These are phyloP conservation scores for Cinnamomum micranthum DNA, from an alignment of 164 flowering plant species.

Conservation along the genomic window DNA sequence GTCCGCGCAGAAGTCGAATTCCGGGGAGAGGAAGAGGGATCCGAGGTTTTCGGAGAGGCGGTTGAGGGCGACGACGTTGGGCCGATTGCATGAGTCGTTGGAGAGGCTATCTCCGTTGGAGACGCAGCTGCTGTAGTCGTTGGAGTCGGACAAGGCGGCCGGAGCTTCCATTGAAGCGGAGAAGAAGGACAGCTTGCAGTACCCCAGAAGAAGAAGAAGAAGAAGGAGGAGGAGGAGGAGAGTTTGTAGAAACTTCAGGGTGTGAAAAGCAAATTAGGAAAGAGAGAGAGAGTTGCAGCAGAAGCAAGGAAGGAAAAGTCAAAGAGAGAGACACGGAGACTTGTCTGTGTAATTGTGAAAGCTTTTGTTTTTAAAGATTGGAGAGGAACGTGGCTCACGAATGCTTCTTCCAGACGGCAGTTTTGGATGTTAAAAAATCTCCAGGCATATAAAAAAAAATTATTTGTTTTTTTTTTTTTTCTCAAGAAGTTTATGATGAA, in stretches of 20 bases:
- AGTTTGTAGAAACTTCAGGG: neutral
- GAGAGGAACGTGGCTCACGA: no score
- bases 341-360: no score
- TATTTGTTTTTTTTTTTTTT: no score
- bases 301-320: neutral
- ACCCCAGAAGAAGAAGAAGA: slow-evolving; percentile 1
- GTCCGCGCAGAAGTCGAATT: slow-evolving; percentile 47
- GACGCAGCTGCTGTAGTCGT: slow-evolving; percentile 42
- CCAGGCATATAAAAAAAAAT: no score
- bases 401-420: no score
- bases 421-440: no score
- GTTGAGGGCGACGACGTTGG: slow-evolving; percentile 36
- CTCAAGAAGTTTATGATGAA: no score
- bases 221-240: neutral
- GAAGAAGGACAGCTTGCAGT: neutral
- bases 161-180: slow-evolving; percentile 20
- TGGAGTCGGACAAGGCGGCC: slow-evolving; percentile 54
- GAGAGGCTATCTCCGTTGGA: slow-evolving; percentile 22
- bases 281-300: neutral
- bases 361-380: no score
- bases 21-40: slow-evolving; percentile 36
- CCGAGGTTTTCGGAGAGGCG: slow-evolving; percentile 53
- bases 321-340: no score
- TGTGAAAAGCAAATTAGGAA: neutral
- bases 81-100: slow-evolving; percentile 13